Evolutionary conservation across 345 rosid species (phyloP).

Genomic region (Arabis alpina): DNA sequence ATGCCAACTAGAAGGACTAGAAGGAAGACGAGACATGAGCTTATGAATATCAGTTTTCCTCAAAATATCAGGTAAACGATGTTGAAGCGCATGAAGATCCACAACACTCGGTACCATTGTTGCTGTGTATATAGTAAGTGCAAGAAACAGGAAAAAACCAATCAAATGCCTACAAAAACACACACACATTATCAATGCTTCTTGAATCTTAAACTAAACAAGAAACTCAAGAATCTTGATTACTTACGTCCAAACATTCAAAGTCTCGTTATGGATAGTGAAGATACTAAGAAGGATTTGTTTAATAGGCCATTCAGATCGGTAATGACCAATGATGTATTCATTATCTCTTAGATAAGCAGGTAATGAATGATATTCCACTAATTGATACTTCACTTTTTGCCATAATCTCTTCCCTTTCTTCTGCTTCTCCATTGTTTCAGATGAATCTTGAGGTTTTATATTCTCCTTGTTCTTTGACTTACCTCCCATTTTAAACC

Average conservation of each 20-base stretch:
- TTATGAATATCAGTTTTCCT: conserved; percentile 81
- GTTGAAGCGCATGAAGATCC: conserved; percentile 75
- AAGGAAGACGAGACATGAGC: conserved; percentile 69
- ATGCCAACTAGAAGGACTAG: conserved; percentile 82
- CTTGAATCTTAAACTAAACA: neutral
- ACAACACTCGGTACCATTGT: conserved; percentile 74
- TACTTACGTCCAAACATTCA: conserved; percentile 96
- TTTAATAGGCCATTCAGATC: conserved; percentile 95
- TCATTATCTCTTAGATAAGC: conserved; percentile 88
- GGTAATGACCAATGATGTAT: conserved; percentile 78
- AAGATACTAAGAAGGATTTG: conserved; percentile 83
- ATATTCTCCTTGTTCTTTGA: conserved; percentile 33
- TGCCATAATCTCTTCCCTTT: conserved; percentile 88
- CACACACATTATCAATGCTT: conserved; percentile 4
- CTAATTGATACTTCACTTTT: conserved; percentile 88
- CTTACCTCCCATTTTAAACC: conserved; percentile 47
- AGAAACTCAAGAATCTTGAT: conserved; percentile 2
- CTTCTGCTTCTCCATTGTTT: conserved; percentile 50
- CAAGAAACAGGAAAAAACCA: conserved; percentile 94
- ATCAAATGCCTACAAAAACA: conserved; percentile 81
- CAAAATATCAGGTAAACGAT: conserved; percentile 64
- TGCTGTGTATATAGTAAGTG: conserved; percentile 89
- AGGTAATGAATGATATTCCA: conserved; percentile 86
- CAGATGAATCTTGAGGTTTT: conserved; percentile 39
- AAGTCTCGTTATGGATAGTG: conserved; percentile 85